Base-by-base conservation (phyloP, 1,139 yeast species). In the Kodamaea suecica region DNA sequence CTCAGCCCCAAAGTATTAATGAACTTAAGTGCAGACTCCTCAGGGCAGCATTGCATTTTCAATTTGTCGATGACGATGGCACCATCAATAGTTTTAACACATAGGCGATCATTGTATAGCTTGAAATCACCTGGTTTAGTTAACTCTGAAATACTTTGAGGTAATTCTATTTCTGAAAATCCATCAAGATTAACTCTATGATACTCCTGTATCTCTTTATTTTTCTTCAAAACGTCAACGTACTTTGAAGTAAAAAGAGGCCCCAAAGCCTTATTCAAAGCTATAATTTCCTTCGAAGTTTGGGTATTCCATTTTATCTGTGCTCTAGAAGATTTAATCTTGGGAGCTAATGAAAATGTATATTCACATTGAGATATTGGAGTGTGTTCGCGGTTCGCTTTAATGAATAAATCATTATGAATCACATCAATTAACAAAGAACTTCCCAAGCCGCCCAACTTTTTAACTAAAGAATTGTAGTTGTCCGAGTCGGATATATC, bases 381-480 rank as follows among this genome's bases (percentile, higher is more conserved):
- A 8, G 24, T 15, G 10, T 5, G 24, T 5, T 5, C 5, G 5
- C n/a, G 13, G n/a, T 12, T 11, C 11, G 7, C 11, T 4, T 14
- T 12, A 5, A 39, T 43, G 51, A 58, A 80, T 1, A 57, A 36
- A 2, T 59, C 53, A 0, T 63, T 43, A 2, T 53, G 50, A 1
- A 86, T 45, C 0, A 75, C 76, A 1, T 68, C 41, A 0, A 57
- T 57, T n/a, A 87, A 59, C 23, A 84, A 57, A 0, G 65, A 52
- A 0, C 86, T 85, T 3, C 95, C 95, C 4, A 65, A 43, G 0
- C 41, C 47, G 0, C 86, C 88, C 17, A 87, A 59, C 37, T 64
- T 68, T 1, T 61, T 56, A 6, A 69, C 61, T 19, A 85, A 55
- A 0, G 72, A 44, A 0, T 35, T 39, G 11, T 73, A 57, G 8